Conservation (phyloP, 1,284 basidiomycete species). For the Phellinidium pouzarii region DNA sequence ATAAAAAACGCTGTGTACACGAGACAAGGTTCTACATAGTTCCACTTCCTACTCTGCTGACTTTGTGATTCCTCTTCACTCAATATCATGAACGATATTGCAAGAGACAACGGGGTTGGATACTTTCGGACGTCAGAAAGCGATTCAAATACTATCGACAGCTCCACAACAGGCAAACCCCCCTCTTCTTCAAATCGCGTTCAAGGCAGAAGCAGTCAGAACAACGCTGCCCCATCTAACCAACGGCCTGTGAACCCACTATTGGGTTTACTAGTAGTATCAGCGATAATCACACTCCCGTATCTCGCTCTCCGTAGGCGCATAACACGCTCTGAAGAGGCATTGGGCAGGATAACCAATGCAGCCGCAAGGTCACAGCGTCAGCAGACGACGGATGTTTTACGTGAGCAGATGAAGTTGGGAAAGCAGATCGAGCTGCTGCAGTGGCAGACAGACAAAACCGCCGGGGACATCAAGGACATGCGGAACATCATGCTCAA, state of each 20-base stretch:
- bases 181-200: too few species aligned
- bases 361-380: neutral
- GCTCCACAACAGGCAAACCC: too few species aligned
- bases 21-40: too few species aligned
- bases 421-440: neutral
- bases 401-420: neutral
- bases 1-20: too few species aligned
- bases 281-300: conserved; percentile 6
- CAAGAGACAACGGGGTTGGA: too few species aligned
- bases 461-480: conserved; percentile 5
- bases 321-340: neutral
- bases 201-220: too few species aligned
- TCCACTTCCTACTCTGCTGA: too few species aligned
- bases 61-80: too few species aligned
- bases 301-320: conserved; percentile 11
- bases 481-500: conserved; percentile 2
- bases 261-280: conserved; percentile 2
- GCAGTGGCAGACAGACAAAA: neutral
- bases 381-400: neutral
- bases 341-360: neutral
- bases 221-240: neutral
- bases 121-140: too few species aligned
- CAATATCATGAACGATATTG: too few species aligned
- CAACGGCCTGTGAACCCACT: conserved; percentile 5
- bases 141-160: too few species aligned